Evolutionary conservation across 257 asterid genomes (phyloP), one percentile per base, ranked within the genome.

Genomic region (Voacanga thouarsii): DNA sequence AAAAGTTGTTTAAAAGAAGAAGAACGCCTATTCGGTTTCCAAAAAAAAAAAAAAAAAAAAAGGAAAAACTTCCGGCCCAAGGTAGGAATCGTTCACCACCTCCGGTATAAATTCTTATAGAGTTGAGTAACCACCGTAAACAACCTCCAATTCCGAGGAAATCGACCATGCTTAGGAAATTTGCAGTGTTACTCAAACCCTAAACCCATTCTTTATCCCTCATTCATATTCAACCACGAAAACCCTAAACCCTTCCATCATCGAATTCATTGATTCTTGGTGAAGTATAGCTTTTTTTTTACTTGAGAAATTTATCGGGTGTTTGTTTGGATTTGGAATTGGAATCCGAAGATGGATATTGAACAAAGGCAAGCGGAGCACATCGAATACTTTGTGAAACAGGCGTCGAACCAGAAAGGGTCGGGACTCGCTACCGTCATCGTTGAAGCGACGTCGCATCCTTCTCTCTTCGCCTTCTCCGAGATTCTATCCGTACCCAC

Each of bases 371-470:
- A 95, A 87, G 92, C 90, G 64, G 99, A 93, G 85, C 90, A 88
- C 84, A 90, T 95, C 82, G 96, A 89, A 2, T 77, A 78, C 84
- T 95, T 90, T 65, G 96, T 91, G 83, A 93, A 92, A 85, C 87
- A 89, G 85, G 93, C 97, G 56, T 86, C 92, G 53, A 78, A 47
- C 71, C 79, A 75, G 53, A 84, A 82, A 77, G 97, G 96, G 61
- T 68, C 93, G 7, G 85, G 87, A n/a, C 92, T 95, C 5, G 83
- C 89, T 30, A 75, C 43, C 79, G 84, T 89, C 83, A 78, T 92
- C 84, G 88, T 88, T 24, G 97, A 93, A 76, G 98, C 98, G 63
- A 95, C 98, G 77, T 95, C 98, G 1, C 99, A 95, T 75, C 99
- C 99, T 28, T 87, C 92, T 15, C 96, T 95, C 33, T 95, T 95